Evolutionary conservation across 1,284 basidiomycete genomes (phyloP).

Genomic region (Inonotus hispidus): DNA sequence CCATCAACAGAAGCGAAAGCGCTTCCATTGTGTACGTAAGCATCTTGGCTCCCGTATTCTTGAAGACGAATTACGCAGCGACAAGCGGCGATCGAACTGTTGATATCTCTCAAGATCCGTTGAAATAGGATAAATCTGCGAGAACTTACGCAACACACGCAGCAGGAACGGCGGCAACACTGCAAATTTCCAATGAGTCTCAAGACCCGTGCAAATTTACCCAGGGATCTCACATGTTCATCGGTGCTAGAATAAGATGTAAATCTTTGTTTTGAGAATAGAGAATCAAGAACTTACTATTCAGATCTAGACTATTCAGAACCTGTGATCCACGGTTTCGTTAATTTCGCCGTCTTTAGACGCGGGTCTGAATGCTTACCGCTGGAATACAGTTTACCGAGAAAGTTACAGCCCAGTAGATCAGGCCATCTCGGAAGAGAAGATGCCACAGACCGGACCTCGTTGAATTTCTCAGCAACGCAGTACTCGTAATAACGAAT

Average conservation of each 20-base stretch:
- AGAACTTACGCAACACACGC: conserved; percentile 53
- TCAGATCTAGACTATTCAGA: conserved; percentile 53
- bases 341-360: conserved; percentile 4
- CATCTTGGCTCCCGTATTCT: conserved; percentile 42
- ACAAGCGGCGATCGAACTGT: conserved; percentile 57
- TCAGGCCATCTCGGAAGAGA: conserved; percentile 65
- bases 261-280: conserved; percentile 6
- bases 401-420: conserved; percentile 61
- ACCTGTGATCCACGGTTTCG: conserved; percentile 28
- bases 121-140: neutral
- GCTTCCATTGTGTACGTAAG: conserved; percentile 44
- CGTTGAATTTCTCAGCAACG: conserved; percentile 43
- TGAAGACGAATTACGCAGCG: conserved; percentile 59
- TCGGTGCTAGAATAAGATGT: conserved; percentile 37
- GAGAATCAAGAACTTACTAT: conserved; percentile 37
- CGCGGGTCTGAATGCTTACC: conserved; percentile 32
- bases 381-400: conserved; percentile 62
- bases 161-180: conserved; percentile 42
- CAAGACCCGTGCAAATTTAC: neutral
- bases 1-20: conserved; percentile 24
- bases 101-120: neutral
- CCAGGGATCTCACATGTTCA: conserved; percentile 51
- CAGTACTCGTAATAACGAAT: conserved; percentile 46
- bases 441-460: conserved; percentile 54
- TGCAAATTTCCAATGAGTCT: conserved; percentile 12